Base-by-base conservation (phyloP, 2,329 filamentous ascomycete species). In the Diaporthe batatas region DNA sequence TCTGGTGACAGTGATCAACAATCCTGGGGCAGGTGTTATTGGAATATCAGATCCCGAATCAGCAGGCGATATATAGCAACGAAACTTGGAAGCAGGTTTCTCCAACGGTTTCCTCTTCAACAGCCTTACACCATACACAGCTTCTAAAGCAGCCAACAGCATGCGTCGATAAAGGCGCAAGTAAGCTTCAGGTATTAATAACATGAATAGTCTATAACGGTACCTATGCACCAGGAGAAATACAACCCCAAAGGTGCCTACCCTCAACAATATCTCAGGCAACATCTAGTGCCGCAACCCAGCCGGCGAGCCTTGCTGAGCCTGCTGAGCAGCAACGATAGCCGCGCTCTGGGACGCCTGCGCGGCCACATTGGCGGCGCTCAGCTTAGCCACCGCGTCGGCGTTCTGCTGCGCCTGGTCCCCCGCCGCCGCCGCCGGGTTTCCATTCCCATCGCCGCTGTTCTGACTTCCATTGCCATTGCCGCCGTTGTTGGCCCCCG, bases 261-360 rank as follows among this genome's bases (percentile, higher is more conserved):
- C 3, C 7, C 21, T 42, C 5, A 14, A 3, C 2, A 12, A 11
- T 8, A 3, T 10, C 39, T 21, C 25, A n/a, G 25, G n/a, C 57
- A 47, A 21, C 5, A 7, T 39, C 32, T 29, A 51, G 29, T 29
- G 29, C 14, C 44, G 44, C 44, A 49, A 6, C 7, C 62, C 62
- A 14, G 62, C 44, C 32, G 62, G 62, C 62, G 62, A 67, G 62
- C 44, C 62, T 32, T 53, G 62, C 47, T 67, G 62, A 29, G 62
- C 62, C 47, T 53, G 62, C 47, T 67, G 62, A 29, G 62, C 62
- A 25, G 62, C 62, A 39, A 67, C 32, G n/a, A 67, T 67, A 12
- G 62, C 62, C 3, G 62, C 62, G 32, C 62, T 67, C 62, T 67
- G 62, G 7, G 62, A 67, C n/a, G 62, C 62, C 62, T 67, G 62